Percentiles rank a stretch among this genome's conserved stretches.
These are phyloP conservation scores for Quambalaria eucalypti DNA, from an alignment of 1,284 basidiomycete species.

Conservation along the genomic window DNA sequence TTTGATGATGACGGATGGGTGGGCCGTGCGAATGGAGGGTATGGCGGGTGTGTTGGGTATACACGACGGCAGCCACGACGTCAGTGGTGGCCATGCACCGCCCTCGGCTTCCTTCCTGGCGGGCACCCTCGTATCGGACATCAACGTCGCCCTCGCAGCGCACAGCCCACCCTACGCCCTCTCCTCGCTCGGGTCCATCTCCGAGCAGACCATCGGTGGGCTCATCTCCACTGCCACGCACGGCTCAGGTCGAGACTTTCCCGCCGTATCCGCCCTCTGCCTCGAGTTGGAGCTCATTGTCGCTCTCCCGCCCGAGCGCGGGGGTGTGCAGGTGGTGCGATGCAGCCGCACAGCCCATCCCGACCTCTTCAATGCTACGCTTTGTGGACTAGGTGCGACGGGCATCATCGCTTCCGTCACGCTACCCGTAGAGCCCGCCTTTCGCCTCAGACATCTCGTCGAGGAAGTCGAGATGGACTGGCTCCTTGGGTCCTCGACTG, in stretches of 20 bases:
- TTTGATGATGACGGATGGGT: constrained; percentile 50
- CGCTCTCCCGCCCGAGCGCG: constrained; percentile 48
- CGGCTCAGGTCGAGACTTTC: constrained; percentile 72
- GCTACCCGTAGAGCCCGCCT: constrained; percentile 71
- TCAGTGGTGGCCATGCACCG: too few relatives aligned
- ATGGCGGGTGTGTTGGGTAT: constrained; percentile 25
- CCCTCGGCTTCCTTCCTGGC: constrained; percentile 28
- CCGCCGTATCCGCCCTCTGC: constrained; percentile 75
- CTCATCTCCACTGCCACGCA: constrained; percentile 90
- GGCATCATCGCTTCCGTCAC: constrained; percentile 75
- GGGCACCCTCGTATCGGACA: constrained; percentile 46
- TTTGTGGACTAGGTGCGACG: constrained; percentile 87
- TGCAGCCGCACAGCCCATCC: constrained; percentile 61
- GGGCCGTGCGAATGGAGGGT: constrained; percentile 41
- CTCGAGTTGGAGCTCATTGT: constrained; percentile 62
- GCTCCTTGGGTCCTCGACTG: constrained; percentile 51
- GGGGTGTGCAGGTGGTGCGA: constrained; percentile 60
- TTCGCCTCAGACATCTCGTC: constrained; percentile 70
- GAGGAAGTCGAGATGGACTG: constrained; percentile 60
- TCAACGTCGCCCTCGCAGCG: constrained; percentile 53
- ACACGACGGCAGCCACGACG: too few relatives aligned
- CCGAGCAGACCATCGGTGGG: constrained; percentile 90
- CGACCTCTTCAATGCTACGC: constrained; percentile 80
- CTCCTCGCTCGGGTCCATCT: constrained; percentile 89
- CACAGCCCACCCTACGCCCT: constrained; percentile 63